Conservation (phyloP, 441 rosid genomes). For the Populus trichocarpa region DNA sequence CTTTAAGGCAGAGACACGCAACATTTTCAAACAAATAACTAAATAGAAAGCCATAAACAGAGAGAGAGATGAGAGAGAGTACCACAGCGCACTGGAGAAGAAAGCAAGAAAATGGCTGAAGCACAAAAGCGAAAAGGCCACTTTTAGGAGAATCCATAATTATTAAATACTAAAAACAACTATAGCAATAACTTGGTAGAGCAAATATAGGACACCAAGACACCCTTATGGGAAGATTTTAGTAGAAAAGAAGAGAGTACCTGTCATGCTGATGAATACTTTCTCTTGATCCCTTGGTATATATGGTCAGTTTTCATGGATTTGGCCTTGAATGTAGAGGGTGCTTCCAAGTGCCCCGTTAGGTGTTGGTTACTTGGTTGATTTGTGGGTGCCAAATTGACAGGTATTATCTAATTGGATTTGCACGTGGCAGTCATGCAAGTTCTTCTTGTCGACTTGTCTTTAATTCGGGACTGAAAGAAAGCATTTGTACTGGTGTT, state of each 20-base stretch:
- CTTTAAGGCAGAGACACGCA: too few relatives aligned
- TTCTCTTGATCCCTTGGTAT: too few relatives aligned
- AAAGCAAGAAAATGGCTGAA: conserved; percentile 28
- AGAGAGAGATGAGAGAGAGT: not conserved
- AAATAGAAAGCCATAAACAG: not conserved
- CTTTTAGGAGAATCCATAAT: conserved; percentile 29
- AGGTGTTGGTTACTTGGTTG: not conserved
- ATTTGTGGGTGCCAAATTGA: not conserved
- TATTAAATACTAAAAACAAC: not conserved
- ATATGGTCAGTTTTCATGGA: not conserved
- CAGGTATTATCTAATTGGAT: not conserved
- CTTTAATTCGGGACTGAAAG: too few relatives aligned
- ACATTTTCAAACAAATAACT: not conserved
- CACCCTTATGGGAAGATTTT: not conserved
- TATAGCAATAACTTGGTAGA: not conserved
- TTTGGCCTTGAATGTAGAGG: not conserved
- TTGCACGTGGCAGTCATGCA: conserved; percentile 31
- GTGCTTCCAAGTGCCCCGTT: conserved; percentile 21
- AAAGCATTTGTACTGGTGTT: not conserved
- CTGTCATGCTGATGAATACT: too few relatives aligned
- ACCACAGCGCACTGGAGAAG: conserved; percentile 27
- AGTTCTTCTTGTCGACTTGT: not conserved
- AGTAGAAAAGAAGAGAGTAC: not conserved
- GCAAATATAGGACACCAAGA: not conserved
- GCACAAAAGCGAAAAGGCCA: not conserved